Base-by-base conservation (phyloP, 805 yeast species). In the Ogataea siamensis region DNA sequence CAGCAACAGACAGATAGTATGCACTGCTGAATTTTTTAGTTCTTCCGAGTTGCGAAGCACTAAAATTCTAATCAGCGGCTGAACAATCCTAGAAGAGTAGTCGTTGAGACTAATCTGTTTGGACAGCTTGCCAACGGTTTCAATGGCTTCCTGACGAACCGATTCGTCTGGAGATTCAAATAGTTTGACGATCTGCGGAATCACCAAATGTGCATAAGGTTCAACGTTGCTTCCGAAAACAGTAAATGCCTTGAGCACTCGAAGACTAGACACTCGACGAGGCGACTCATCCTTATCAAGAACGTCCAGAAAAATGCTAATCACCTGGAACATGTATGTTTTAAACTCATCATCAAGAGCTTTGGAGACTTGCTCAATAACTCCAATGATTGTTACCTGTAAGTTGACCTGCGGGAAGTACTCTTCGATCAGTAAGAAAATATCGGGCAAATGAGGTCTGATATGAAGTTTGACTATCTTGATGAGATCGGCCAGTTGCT, bases 271-370 rank as follows among this genome's bases (percentile, higher is more conserved):
- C 23, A 73, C 71, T 23, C 76, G 67, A 22, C 78, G 77, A 1
- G 71, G 70, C 0, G 87, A 72, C 41, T 73, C 78, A 42, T 83
- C 93, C 36, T 76, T 77, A 37, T 86, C 94, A 34, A 93, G 67
- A 4, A 87, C 83, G 33, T 81, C 80, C 29, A 93, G 66, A 54
- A 93, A 70, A 28, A 86, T 65, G 0, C 93, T 86, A 28, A 93
- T 69, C 2, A 93, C 76, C 17, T 78, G 78, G 1, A 96, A 85
- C 42, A 93, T 67, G 55, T 83, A 82, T 58, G 81, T 71, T 51
- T 87, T 93, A 66, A 93, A 93, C 55, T 93, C 99, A 6, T 95
- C 94, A 40, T 87, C 95, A 34, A 93, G 66, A 0, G 97, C 88
- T 36, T 74, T 76, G 0, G 96, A 85, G 20, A 93, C 76, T 3